Evolutionary conservation across 495 filamentous ascomycete species (phyloP).

Genomic region (Neurospora terricola): DNA sequence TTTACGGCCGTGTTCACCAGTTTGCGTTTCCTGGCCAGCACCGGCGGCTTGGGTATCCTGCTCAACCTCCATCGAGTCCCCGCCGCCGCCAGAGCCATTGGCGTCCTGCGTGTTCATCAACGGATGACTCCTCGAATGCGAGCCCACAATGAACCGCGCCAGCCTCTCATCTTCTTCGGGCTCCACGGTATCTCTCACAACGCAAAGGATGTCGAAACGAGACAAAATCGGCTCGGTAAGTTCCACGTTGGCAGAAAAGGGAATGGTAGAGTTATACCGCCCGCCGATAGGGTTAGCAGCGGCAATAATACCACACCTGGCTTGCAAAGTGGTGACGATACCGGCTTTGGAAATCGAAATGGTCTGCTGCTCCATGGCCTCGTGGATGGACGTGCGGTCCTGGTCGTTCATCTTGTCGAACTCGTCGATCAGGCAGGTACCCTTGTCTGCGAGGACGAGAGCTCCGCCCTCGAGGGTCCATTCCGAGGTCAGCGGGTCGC

Average conservation of each 20-base stretch:
- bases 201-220: conserved; percentile 97
- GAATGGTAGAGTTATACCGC: conserved; percentile 92
- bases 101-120: conserved; percentile 40
- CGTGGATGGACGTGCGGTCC: conserved; percentile 94
- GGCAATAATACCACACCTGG: conserved; percentile 94
- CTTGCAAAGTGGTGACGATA: conserved; percentile 95
- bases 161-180: conserved; percentile 90
- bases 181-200: conserved; percentile 96
- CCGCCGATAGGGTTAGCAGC: conserved; percentile 96
- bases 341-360: conserved; percentile 99
- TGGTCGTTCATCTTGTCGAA: conserved; percentile 99
- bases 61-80: conserved; percentile 55
- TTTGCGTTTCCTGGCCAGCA: not conserved
- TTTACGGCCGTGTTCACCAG: conserved; percentile 28
- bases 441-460: conserved; percentile 87
- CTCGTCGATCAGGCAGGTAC: conserved; percentile 95
- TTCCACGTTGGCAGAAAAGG: conserved; percentile 92
- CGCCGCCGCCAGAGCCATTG: conserved; percentile 10
- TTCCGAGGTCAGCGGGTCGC: conserved; percentile 90
- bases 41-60: conserved; percentile 26
- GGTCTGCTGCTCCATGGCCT: conserved; percentile 99
- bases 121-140: conserved; percentile 84
- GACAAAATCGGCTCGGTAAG: conserved; percentile 96
- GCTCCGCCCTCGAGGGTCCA: conserved; percentile 98
- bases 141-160: conserved; percentile 89